phyloP scores from a whole-genome alignment of 805 yeast species.

The Saccharomycopsis javanensis region DNA sequence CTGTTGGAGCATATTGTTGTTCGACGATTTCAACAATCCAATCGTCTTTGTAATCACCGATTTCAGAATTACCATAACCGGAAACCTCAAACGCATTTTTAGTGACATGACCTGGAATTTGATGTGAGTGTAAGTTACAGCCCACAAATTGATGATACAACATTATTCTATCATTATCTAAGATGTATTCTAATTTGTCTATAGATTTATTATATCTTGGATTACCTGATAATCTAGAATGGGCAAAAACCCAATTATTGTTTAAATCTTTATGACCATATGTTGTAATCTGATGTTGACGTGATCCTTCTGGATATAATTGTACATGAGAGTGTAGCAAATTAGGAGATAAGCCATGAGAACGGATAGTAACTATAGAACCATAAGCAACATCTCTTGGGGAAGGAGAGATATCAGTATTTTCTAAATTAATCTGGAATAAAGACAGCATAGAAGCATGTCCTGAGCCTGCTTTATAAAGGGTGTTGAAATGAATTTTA shows the following conservation, averaged over 20 bases:
- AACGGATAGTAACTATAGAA: constrained; percentile 54
- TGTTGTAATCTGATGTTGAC: constrained; percentile 90
- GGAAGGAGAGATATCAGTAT: constrained; percentile 53
- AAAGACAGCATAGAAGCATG: constrained; percentile 85
- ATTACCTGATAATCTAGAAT: constrained; percentile 7
- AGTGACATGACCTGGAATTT: constrained; percentile 64
- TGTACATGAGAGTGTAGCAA: constrained; percentile 84
- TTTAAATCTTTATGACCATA: constrained; percentile 84
- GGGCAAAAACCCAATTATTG: constrained; percentile 70
- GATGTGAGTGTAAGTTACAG: constrained; percentile 75
- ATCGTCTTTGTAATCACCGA: constrained; percentile 77
- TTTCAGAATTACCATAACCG: constrained; percentile 64
- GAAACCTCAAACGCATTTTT: constrained; percentile 70
- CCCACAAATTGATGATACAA: constrained; percentile 62
- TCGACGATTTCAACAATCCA: constrained; percentile 82
- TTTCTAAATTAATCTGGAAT: constrained; percentile 77
- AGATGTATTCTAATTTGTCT: constrained; percentile 29
- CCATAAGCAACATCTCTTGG: constrained; percentile 59
- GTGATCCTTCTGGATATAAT: constrained; percentile 81
- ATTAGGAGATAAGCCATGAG: constrained; percentile 62
- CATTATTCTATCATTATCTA: constrained; percentile 60
- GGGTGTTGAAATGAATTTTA: constrained; percentile 68
- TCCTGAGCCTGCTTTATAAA: constrained; percentile 82
- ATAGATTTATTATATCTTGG: constrained; percentile 3
- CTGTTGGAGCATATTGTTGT: constrained; percentile 29